Base-by-base conservation (phyloP, 1,139 yeast genomes). In the Protomyces arabidopsidicola region DNA sequence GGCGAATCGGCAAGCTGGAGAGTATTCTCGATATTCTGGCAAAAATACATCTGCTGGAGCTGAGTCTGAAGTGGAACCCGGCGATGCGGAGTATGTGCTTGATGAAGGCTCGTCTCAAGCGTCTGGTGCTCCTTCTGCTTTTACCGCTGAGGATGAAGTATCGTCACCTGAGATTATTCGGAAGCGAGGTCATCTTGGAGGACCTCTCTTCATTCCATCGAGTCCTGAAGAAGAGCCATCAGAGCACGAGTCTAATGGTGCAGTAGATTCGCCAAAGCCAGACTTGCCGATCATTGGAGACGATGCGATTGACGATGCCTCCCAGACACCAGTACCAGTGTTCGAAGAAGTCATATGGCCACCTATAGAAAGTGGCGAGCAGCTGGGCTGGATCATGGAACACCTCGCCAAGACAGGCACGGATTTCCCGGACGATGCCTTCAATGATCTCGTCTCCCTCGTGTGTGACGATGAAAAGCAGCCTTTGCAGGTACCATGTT, bases 371-470 rank as follows among this genome's bases (percentile, higher is more conserved):
- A 12, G 36, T 35, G 34, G 34, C 16, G 55, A 27, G n/a, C 62
- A 58, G 35, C 45, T 58, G 51, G 62, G 39, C 16, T 58, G 53
- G 34, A 58, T 58, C 12, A n/a, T 58, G 53, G 62, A 58, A 42
- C 53, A 58, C 36, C 56, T 58, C 50, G 45, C 56, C 18, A 55
- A 54, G 16, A 42, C 51, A 20, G 62, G 34, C 38, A 20, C 35
- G 35, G 42, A 20, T 12, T 45, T 58, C 56, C 56, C 62, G 3
- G 38, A 39, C 34, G 52, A 38, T 20, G 14, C 62, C 22, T 50
- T 58, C 35, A 45, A 58, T 10, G 52, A 52, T 16, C 62, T 58
- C 18, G 31, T 58, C 42, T 58, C 62, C 10, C 56, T 58, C 6
- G 52, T 58, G 2, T 58, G 62, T 50, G 62, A 58, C 14, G 62